Conservation (phyloP, 306 rosid genomes). For the Corylus americana region DNA sequence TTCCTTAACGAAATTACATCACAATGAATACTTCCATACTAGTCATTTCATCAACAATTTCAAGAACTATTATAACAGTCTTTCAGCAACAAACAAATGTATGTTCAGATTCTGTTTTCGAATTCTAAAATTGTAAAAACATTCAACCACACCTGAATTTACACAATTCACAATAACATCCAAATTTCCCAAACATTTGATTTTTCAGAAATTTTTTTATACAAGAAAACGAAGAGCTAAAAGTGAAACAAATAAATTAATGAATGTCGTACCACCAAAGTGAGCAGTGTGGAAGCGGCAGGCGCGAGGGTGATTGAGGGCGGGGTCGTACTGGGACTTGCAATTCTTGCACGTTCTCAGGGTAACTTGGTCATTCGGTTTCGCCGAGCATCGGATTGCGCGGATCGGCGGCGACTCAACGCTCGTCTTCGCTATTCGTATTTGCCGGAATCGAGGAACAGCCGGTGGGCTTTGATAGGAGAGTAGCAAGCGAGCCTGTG, state of each 20-base stretch:
- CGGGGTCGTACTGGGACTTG: slow-evolving; percentile 75
- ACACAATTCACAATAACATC: not conserved
- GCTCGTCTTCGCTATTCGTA: slow-evolving; percentile 24
- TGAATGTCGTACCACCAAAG: slow-evolving; percentile 64
- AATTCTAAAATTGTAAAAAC: not conserved
- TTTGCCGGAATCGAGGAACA: slow-evolving; percentile 22
- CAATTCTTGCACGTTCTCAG: slow-evolving; percentile 87
- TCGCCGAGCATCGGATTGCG: slow-evolving; percentile 49
- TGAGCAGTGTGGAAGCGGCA: slow-evolving; percentile 91
- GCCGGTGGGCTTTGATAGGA: slow-evolving; percentile 16
- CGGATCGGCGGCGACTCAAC: slow-evolving; percentile 11
- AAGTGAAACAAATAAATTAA: not conserved
- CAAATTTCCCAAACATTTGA: not conserved
- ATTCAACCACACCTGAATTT: not conserved
- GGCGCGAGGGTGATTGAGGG: slow-evolving; percentile 71
- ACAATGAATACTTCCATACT: not conserved
- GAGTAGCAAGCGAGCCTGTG: slow-evolving; percentile 23
- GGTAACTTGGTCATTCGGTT: slow-evolving; percentile 31
- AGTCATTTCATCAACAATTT: not conserved
- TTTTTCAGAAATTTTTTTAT: not conserved
- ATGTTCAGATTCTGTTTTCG: not conserved
- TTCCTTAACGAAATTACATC: not conserved
- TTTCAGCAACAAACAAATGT: not conserved
- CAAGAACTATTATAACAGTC: not conserved
- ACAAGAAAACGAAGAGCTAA: not conserved